phyloP scores from a whole-genome alignment of 495 filamentous ascomycete genomes.

The Sphaerosporella brunnea region DNA sequence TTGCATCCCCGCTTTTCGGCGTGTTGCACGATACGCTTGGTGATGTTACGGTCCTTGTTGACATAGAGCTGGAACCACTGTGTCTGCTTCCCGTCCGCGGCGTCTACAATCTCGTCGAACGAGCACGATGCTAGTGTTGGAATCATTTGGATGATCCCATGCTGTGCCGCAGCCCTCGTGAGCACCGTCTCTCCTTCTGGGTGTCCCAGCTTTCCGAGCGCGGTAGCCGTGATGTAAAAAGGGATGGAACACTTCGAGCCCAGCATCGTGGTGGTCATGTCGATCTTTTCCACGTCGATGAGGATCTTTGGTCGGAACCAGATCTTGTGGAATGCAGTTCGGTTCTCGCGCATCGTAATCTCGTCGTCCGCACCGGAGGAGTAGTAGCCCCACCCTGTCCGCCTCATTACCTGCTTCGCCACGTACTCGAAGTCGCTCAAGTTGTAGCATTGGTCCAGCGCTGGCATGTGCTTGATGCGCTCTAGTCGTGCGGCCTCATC shows the following conservation, averaged over 20 bases:
- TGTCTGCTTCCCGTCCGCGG: constrained; percentile 57
- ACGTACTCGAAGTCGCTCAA: constrained; percentile 89
- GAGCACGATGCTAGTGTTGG: constrained; percentile 94
- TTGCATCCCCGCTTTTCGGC: constrained; percentile 87
- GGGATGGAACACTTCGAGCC: constrained; percentile 59
- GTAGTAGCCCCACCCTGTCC: constrained; percentile 90
- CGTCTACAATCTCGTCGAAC: constrained; percentile 93
- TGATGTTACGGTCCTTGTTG: constrained; percentile 88
- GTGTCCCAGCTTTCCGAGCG: constrained; percentile 56
- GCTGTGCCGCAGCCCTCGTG: constrained; percentile 57
- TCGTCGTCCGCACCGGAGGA: constrained; percentile 92
- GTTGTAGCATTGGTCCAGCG: constrained; percentile 81
- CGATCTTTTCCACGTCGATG: constrained; percentile 70
- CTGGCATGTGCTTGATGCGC: constrained; percentile 60
- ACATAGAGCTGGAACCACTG: constrained; percentile 99
- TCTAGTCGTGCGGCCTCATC: constrained; percentile 61
- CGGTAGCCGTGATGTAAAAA: constrained; percentile 63
- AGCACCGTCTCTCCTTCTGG: constrained; percentile 57
- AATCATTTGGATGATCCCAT: constrained; percentile 39
- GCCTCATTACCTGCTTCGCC: constrained; percentile 77
- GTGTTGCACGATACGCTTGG: constrained; percentile 72
- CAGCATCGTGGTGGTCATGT: constrained; percentile 77
- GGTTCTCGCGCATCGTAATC: constrained; percentile 95
- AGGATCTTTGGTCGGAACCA: constrained; percentile 86
- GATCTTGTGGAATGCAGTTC: constrained; percentile 87